phyloP scores from a whole-genome alignment of 73 alveolate species.

The Halteria grandinella region DNA sequence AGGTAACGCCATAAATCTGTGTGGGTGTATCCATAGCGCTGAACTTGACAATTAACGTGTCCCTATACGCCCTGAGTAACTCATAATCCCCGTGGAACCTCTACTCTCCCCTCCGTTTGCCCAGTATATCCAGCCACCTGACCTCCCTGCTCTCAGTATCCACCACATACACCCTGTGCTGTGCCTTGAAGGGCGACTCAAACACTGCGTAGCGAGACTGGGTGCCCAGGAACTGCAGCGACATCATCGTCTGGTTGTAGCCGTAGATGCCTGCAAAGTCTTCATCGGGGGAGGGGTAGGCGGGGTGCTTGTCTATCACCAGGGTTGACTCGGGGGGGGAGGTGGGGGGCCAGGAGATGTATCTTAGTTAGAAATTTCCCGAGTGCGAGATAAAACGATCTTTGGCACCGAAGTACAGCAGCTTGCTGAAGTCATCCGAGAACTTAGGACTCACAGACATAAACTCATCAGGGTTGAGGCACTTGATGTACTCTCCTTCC shows the following conservation, averaged over 20 bases:
- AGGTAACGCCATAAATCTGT: background rate
- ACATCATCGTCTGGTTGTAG: constrained; percentile 13
- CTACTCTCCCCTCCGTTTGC: too few species aligned
- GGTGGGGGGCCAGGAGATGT: constrained; percentile 15
- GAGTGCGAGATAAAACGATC: constrained; percentile 56
- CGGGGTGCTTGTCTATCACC: constrained; percentile 14
- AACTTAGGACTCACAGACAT: constrained; percentile 47
- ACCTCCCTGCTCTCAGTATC: constrained; percentile 24
- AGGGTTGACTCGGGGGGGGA: constrained; percentile 1
- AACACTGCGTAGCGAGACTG: constrained; percentile 1
- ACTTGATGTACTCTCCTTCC: constrained; percentile 5
- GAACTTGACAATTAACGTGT: constrained; percentile 2
- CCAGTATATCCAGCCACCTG: constrained; percentile 25
- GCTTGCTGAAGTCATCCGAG: constrained; percentile 40
- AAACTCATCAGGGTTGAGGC: constrained; percentile 46
- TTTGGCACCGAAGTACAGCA: constrained; percentile 42
- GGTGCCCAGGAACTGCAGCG: constrained; percentile 9
- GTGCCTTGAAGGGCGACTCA: background rate
- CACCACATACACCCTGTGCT: constrained; percentile 12
- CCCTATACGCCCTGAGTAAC: background rate
- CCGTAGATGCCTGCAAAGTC: constrained; percentile 64
- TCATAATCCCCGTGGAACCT: too few species aligned
- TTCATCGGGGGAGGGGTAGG: constrained; percentile 10
- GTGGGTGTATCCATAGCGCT: background rate
- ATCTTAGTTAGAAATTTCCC: constrained; percentile 23